Evolutionary conservation across 2,329 filamentous ascomycete species (phyloP), one percentile per base, ranked within the genome.

Genomic region (Trichoderma asperellum): DNA sequence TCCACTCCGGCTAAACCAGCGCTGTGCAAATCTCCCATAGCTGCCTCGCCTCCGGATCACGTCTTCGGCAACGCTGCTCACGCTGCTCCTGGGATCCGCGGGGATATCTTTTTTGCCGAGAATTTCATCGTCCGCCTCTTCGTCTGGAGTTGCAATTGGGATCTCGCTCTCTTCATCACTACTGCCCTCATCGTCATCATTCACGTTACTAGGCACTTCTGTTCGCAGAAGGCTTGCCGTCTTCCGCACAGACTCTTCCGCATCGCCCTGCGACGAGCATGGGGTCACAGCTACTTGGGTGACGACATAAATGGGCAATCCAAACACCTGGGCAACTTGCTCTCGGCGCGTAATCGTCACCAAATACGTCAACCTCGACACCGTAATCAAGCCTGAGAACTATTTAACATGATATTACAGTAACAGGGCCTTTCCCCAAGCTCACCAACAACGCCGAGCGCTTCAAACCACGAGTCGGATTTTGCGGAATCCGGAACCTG

Each of bases 271-370:
- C 6, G 92, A 95, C 2, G 90, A 88, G 65, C 96, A 89, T 0
- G 96, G 96, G 6, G 97, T 97, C n/a, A 98, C 83, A 7, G 93
- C 91, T 37, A 98, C 92, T 74, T 96, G 93, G 55, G 92, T 96
- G 70, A 97, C 88, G 49, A 93, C 90, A 79, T 96, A 99, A 68
- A 98, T 84, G 0, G 94, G 91, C 68, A 88, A 90, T 6, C 93
- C 93, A 72, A 90, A 89, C 61, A 98, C 89, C 72, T 94, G 91
- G 3, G 96, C 96, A 61, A 98, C 94, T 78, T 97, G 92, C 75
- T 96, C 88, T 58, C 95, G 92, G 69, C 89, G 88, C 27, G 91
- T 94, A 75, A 99, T 96, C 12, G 93, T 91, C 69, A 99, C 87
- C 7, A 99, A 87, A 79, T 95, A 98, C 72, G 89, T 92, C 34